These are phyloP conservation scores for Abortiporus biennis DNA, from an alignment of 1,284 basidiomycete species.

Conservation along the genomic window DNA sequence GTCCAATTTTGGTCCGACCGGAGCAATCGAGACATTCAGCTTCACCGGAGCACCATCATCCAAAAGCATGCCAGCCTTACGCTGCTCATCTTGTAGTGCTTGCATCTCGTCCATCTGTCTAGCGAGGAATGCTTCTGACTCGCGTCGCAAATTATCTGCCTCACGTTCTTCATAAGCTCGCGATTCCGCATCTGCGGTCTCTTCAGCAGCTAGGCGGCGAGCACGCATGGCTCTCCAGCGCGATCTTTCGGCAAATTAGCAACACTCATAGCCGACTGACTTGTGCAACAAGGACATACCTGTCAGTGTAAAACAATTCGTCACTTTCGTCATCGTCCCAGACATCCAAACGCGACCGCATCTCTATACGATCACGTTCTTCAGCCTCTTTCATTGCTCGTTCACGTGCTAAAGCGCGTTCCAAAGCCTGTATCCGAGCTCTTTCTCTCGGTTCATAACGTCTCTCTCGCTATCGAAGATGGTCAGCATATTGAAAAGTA, in stretches of 20 bases:
- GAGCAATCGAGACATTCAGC: constrained; percentile 66
- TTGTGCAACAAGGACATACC: constrained; percentile 35
- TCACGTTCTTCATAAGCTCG: constrained; percentile 79
- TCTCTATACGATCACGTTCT: constrained; percentile 65
- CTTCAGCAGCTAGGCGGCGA: constrained; percentile 65
- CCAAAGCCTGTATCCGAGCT: constrained; percentile 65
- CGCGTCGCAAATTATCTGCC: constrained; percentile 73
- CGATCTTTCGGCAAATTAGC: constrained; percentile 31
- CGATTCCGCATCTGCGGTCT: constrained; percentile 78
- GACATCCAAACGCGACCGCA: constrained; percentile 65
- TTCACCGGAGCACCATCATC: constrained; percentile 87
- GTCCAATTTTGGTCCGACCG: constrained; percentile 41
- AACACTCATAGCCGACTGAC: not conserved
- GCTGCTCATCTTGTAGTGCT: constrained; percentile 79
- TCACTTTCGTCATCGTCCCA: constrained; percentile 93
- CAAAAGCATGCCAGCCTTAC: constrained; percentile 81
- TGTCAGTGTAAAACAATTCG: constrained; percentile 81
- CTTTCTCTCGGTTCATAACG: constrained; percentile 79
- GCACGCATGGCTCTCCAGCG: constrained; percentile 74
- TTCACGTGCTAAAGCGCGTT: constrained; percentile 69
- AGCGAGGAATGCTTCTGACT: constrained; percentile 85
- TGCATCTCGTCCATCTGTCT: constrained; percentile 90
- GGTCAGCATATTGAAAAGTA: constrained; percentile 3
- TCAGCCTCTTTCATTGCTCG: constrained; percentile 69
- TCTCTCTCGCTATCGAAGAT: constrained; percentile 60